Evolutionary conservation across 2,329 filamentous ascomycete species (phyloP), one percentile per base, ranked within the genome.

Genomic region (Microcera coccophila): DNA sequence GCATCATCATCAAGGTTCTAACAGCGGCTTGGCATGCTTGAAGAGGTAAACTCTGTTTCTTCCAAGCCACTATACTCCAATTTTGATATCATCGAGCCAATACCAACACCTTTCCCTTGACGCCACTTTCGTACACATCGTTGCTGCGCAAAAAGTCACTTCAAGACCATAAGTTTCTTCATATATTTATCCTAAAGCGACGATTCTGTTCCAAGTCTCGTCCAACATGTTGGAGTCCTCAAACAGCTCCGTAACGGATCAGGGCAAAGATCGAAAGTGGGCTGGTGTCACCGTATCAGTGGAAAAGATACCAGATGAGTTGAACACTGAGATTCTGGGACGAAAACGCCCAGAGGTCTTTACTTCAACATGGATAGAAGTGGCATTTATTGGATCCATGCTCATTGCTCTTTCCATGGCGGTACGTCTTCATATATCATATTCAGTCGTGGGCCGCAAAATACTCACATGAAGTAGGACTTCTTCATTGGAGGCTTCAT

Each of bases 401-500:
- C 61, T 81, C 8, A 74, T 76, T 58, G 79, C 77, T 33, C 76
- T 82, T 58, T 72, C 81, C 35, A 70, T 82, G 54, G 71, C 76
- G 34, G 75, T 76, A 63, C 42, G 73, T 62, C 16, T 24, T 36
- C 32, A 14, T 18, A 9, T 14, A 41, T 34, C 26, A 18, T 16
- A 18, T 19, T 36, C 24, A 19, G 5, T 17, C 32, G 20, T 17
- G 24, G 17, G 29, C 12, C 21, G 35, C 9, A 11, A 24, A 29
- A 29, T 32, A 9, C 19, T 39, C 15, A 45, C 24, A 21, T 18
- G 32, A 29, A 16, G 28, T 2, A 79, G 72, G 85, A 88, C 62
- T 89, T 83, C 62, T 82, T 84, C 59, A 76, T 90, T 31, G 85
- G 82, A 39, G 86, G 87, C 14, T 90, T 89, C 59, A 76, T 74